phyloP scores from a whole-genome alignment of 192 early-diverging fungal species.

The Diversispora eburnea region DNA sequence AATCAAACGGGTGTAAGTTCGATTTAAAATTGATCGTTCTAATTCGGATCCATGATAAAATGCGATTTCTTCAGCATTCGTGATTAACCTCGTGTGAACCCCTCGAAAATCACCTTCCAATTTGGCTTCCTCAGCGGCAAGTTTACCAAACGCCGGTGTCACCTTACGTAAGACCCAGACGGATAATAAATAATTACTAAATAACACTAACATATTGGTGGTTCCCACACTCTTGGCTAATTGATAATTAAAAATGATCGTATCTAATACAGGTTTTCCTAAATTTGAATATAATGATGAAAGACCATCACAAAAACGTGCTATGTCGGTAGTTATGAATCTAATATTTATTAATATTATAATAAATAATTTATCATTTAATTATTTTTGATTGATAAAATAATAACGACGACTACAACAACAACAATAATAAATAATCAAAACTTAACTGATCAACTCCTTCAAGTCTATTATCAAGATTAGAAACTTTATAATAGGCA shows the following conservation, averaged over 20 bases:
- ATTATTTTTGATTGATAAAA: background rate
- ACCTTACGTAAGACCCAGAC: conserved; percentile 74
- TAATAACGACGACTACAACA: too few relatives aligned
- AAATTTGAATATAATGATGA: conserved; percentile 93
- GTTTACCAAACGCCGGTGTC: conserved; percentile 92
- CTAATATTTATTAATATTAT: conserved; percentile 14
- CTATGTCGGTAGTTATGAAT: conserved; percentile 83
- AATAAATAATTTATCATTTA: background rate
- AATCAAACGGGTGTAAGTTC: conserved; percentile 70
- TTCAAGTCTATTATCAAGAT: conserved; percentile 86
- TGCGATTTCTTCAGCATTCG: conserved; percentile 95
- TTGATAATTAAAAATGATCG: conserved; percentile 90
- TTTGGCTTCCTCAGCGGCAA: conserved; percentile 86
- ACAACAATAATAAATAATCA: background rate
- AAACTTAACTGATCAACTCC: conserved; percentile 77
- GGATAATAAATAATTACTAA: conserved; percentile 75
- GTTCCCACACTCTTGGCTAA: conserved; percentile 83
- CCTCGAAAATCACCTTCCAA: conserved; percentile 94
- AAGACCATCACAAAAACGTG: conserved; percentile 85
- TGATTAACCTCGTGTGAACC: conserved; percentile 90
- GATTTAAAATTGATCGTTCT: conserved; percentile 81
- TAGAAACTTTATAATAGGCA: conserved; percentile 85
- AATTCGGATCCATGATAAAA: conserved; percentile 84
- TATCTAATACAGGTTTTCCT: conserved; percentile 93
- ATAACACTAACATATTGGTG: conserved; percentile 75